Base-by-base conservation (phyloP, 2,329 filamentous ascomycete species). In the Epichloe coenophiala region DNA sequence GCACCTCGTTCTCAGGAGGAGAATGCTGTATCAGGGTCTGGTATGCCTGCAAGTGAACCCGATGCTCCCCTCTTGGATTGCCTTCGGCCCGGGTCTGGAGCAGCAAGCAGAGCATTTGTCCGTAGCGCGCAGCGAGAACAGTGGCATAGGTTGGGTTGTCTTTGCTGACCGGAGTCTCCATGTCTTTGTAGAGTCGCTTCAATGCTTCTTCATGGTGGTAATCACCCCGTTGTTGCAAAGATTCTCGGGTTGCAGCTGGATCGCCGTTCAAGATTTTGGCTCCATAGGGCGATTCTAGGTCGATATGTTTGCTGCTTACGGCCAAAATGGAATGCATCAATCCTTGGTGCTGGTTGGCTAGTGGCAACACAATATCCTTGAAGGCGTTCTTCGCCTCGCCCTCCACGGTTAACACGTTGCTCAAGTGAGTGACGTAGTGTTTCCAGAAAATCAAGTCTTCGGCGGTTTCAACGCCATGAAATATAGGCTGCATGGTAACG, bases 291-390 rank as follows among this genome's bases (percentile, higher is more conserved):
- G 77, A 76, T 4, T 75, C 71, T 54, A 74, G 75, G 63, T 83
- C 77, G 50, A 83, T 76, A 59, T 95, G 88, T 53, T 83, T 88
- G 58, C 86, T 86, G 38, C 88, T 86, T 8, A 95, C 74, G 43
- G 86, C 88, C 49, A 95, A 75, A 47, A 95, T 80, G 11, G 88
- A 93, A 64, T 95, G 89, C 88, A 95, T 95, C 48, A 95, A 72
- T 12, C 88, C 88, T 54, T 81, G 76, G 62, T 95, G 84, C 53
- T 83, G 75, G 41, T 86, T 81, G 3, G 89, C 88, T 70, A 94
- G 85, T 1, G 87, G 86, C 3, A 95, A 73, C 36, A 95, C 71
- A 57, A 93, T 83, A 56, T 88, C 84, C 61, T 87, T 87, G 69
- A 95, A 95, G 1, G 88, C 87, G 58, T 94, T 95, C 53, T 82